phyloP scores from a whole-genome alignment of 2,329 filamentous ascomycete genomes.

The Plenodomus lindquistii region DNA sequence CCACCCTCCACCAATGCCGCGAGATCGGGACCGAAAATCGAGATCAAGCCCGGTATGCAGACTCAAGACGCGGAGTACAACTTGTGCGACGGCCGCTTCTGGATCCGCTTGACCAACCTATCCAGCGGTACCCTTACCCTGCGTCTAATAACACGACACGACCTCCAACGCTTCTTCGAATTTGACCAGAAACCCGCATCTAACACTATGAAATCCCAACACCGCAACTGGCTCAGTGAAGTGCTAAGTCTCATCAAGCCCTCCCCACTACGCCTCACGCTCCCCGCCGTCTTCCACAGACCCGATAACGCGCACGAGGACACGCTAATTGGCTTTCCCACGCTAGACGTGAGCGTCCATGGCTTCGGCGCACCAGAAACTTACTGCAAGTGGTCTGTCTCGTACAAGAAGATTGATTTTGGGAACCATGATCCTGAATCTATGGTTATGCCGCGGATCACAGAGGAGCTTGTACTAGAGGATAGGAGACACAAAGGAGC shows the following conservation, averaged over 20 bases:
- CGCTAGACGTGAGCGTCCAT: constrained; percentile 19
- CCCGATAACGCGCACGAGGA: constrained; percentile 15
- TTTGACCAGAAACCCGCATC: background rate
- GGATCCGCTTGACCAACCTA: constrained; percentile 54
- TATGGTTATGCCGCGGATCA: constrained; percentile 12
- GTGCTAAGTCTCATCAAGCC: constrained; percentile 24
- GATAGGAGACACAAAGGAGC: no score
- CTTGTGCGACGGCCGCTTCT: constrained; percentile 61
- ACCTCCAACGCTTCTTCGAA: constrained; percentile 12
- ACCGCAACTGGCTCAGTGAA: constrained; percentile 10
- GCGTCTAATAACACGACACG: constrained; percentile 34
- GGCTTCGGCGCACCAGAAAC: constrained; percentile 10
- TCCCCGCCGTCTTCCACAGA: constrained; percentile 29
- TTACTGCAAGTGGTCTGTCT: constrained; percentile 22
- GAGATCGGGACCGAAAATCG: background rate
- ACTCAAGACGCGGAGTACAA: no score
- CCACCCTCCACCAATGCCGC: constrained; percentile 13
- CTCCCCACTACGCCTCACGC: constrained; percentile 19
- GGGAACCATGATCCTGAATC: constrained; percentile 3
- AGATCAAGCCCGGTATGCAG: no score
- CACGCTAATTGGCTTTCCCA: constrained; percentile 27
- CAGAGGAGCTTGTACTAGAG: no score
- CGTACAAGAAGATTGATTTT: constrained; percentile 33
- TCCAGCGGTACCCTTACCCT: constrained; percentile 40
- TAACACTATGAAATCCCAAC: background rate